Base-by-base conservation (phyloP, 2,329 filamentous ascomycete genomes). In the Acephala macrosclerotiorum region DNA sequence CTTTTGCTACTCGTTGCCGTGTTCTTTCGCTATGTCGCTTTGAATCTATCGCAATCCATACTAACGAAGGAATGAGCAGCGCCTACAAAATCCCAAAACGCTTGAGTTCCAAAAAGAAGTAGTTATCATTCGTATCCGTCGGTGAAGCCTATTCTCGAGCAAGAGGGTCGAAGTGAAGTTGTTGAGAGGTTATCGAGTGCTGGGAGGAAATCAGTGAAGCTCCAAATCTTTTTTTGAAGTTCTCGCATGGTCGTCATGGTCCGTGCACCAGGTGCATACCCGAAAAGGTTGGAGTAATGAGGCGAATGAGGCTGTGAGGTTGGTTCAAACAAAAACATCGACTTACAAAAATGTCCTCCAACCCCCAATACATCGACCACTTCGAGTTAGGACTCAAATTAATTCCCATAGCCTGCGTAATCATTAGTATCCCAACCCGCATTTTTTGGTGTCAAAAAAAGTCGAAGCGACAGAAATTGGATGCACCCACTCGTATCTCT, bases 391-490 rank as follows among this genome's bases (percentile, higher is more conserved):
- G 29, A 55, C 18, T 20, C 22, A 16, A 62, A 56, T 66, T 47
- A 66, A 66, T 60, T 66, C 5, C 60, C 64, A 35, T 62, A 66
- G 56, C 45, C 64, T 66, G 56, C 26, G 45, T 36, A 51, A 56
- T 20, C 12, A 29, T 57, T 59, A 59, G 57, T 55, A 56, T 63
- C 64, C 36, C 64, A 26, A 66, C 22, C 20, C 53, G 26, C 26
- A 62, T 59, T 40, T 33, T 26, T 33, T 18, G 16, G 58, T 26
- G 51, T 47, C 51, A 61, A 42, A 61, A 49, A 62, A 65, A 3
- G 40, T 33, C 36, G 53, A 62, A 59, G 59, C 45, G 63, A 57
- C n/a, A 53, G 53, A 62, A 66, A n/a, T n/a, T 59, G 16, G 4
- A 38, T 49, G 45, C 45, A 49, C 45, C 45, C 45, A 49, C 45